These are phyloP conservation scores for Lachnellula cervina DNA, from an alignment of 2,329 filamentous ascomycete genomes.

Conservation along the genomic window DNA sequence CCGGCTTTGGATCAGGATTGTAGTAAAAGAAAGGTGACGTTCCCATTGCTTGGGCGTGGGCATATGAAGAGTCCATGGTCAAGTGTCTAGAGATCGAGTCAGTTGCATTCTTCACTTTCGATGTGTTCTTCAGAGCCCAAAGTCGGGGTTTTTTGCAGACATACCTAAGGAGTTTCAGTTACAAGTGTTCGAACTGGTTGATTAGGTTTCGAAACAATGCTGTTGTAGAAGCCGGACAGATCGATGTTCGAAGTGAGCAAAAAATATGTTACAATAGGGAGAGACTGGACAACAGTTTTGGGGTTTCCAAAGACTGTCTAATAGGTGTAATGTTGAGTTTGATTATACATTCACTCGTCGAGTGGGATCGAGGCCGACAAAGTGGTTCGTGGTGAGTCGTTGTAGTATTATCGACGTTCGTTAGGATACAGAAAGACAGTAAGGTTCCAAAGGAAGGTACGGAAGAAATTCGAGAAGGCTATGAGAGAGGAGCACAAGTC, in stretches of 20 bases:
- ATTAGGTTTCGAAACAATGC: conserved; percentile 20
- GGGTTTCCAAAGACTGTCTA: conserved; percentile 30
- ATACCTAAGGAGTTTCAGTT: conserved; percentile 15
- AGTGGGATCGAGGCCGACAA: conserved; percentile 14
- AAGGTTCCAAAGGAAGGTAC: conserved; percentile 33
- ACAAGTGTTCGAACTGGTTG: conserved; percentile 7
- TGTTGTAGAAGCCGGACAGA: conserved; percentile 11
- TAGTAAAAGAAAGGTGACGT: conserved; percentile 85
- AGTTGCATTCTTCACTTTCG: not conserved
- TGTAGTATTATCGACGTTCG: conserved; percentile 24
- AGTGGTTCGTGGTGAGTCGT: conserved; percentile 12
- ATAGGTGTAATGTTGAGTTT: conserved; percentile 26
- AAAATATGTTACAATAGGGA: conserved; percentile 27
- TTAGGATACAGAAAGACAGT: conserved; percentile 28
- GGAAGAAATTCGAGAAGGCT: conserved; percentile 31
- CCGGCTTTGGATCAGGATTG: conserved; percentile 67
- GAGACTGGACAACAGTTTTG: conserved; percentile 34
- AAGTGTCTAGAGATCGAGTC: conserved; percentile 6
- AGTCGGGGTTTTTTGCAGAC: not conserved
- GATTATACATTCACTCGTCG: conserved; percentile 32
- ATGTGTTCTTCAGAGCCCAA: not conserved
- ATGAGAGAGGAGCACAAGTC: conserved; percentile 30
- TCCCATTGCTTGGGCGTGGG: conserved; percentile 52
- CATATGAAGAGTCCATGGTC: conserved; percentile 31
- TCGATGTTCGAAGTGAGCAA: conserved; percentile 13